phyloP scores from a whole-genome alignment of 116 monocot species.

The Dioscorea cayenensis region DNA sequence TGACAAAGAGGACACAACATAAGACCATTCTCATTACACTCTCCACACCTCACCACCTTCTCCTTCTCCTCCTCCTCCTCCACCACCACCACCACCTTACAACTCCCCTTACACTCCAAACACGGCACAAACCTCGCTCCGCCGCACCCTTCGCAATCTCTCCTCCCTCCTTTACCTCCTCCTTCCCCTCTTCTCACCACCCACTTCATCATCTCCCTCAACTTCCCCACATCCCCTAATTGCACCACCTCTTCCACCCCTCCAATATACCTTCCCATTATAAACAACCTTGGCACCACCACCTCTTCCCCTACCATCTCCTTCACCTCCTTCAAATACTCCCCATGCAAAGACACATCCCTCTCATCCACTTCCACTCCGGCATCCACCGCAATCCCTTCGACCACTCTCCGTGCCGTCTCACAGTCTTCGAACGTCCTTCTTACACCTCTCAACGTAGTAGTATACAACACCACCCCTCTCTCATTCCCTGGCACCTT shows the following conservation, averaged over 20 bases:
- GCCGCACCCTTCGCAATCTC: constrained; percentile 72
- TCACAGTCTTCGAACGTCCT: constrained; percentile 92
- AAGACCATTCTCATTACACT: constrained; percentile 92
- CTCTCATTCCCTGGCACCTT: constrained; percentile 52
- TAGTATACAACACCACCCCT: constrained; percentile 81
- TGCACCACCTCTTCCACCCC: constrained; percentile 66
- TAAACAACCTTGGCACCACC: constrained; percentile 65
- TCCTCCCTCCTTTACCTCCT: constrained; percentile 14
- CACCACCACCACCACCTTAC: constrained; percentile 54
- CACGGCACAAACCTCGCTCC: constrained; percentile 82
- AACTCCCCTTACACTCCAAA: constrained; percentile 63
- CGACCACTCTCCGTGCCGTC: constrained; percentile 44
- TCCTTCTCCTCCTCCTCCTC: constrained; percentile 29
- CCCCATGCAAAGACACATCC: constrained; percentile 81
- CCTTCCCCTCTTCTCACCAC: constrained; percentile 10
- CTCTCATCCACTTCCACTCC: constrained; percentile 67
- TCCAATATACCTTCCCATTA: constrained; percentile 68
- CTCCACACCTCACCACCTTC: constrained; percentile 38
- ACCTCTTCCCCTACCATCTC: constrained; percentile 49
- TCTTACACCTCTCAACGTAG: constrained; percentile 71
- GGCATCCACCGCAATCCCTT: constrained; percentile 36
- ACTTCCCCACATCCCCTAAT: constrained; percentile 59
- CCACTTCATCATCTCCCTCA: constrained; percentile 64
- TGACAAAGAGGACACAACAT: constrained; percentile 60
- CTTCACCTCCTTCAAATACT: constrained; percentile 73